Percentiles rank a stretch among this genome's conserved stretches.
Evolutionary conservation across 257 asterid species (phyloP).

Genomic region (Solanum neorickii): DNA sequence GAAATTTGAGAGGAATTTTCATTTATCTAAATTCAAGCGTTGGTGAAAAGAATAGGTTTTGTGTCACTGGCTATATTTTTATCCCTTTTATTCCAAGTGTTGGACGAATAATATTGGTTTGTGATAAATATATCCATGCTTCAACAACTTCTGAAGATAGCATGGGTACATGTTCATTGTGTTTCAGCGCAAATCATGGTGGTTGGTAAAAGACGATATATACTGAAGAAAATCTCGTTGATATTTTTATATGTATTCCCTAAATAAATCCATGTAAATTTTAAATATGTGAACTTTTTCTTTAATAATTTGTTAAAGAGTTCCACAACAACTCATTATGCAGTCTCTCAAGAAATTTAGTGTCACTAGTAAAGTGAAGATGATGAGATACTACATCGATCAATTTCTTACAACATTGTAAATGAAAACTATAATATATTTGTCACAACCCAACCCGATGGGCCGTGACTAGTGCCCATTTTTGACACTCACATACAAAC

Average conservation of each 20-base stretch:
- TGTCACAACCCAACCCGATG: not conserved
- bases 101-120: slow-evolving; percentile 11
- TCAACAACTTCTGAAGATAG: slow-evolving; percentile 7
- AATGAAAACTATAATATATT: not conserved
- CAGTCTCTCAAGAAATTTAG: too few species aligned
- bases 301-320: too few species aligned
- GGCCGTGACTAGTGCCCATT: too few species aligned
- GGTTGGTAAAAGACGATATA: slow-evolving; percentile 13
- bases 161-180: slow-evolving; percentile 21
- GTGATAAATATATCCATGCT: slow-evolving; percentile 5
- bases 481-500: too few species aligned
- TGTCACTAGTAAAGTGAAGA: too few species aligned
- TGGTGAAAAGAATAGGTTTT: slow-evolving; percentile 33
- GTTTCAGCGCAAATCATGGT: slow-evolving; percentile 32
- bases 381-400: too few species aligned
- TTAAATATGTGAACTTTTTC: too few species aligned
- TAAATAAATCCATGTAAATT: too few species aligned
- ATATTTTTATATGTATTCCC: too few species aligned
- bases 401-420: not conserved
- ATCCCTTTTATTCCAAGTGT: not conserved
- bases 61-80: slow-evolving; percentile 12
- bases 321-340: too few species aligned
- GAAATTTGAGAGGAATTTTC: slow-evolving; percentile 27
- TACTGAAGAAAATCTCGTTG: not conserved
- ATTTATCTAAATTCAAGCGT: not conserved